Conservation (phyloP, 768 basidiomycete genomes). For the Crepidotus variabilis region DNA sequence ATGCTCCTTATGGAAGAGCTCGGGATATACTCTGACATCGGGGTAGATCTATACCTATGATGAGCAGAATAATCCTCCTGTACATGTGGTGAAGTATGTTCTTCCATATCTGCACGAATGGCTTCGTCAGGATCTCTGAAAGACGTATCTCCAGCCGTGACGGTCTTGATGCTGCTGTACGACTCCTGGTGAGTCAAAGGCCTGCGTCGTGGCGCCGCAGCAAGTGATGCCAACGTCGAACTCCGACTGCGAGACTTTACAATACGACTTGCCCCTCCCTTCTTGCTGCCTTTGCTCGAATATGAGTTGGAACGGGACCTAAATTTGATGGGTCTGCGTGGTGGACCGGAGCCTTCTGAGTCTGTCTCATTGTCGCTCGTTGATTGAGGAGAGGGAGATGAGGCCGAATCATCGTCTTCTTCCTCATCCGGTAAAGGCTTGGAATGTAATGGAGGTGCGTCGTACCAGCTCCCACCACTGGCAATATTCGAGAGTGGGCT, state of each 20-base stretch:
- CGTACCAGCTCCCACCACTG: constrained; percentile 50
- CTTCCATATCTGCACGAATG: constrained; percentile 19
- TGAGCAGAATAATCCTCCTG: constrained; percentile 17
- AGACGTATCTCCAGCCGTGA: constrained; percentile 52
- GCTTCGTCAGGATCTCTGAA: constrained; percentile 27
- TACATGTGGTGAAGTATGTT: constrained; percentile 23
- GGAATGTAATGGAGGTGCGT: constrained; percentile 32
- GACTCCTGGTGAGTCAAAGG: constrained; percentile 48
- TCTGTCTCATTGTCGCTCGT: constrained; percentile 48
- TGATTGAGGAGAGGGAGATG: constrained; percentile 64
- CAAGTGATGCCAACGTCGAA: constrained; percentile 62
- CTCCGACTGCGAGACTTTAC: constrained; percentile 52
- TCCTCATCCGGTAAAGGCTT: constrained; percentile 25
- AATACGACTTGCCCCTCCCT: constrained; percentile 11
- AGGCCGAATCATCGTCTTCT: constrained; percentile 44
- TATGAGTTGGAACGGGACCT: constrained; percentile 4
- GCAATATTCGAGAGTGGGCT: constrained; percentile 65
- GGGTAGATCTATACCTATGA: constrained; percentile 26
- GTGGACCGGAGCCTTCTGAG: constrained; percentile 36
- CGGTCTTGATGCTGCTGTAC: constrained; percentile 67
- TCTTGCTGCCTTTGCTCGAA: constrained; percentile 1
- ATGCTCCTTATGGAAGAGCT: constrained; percentile 16
- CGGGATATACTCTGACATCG: constrained; percentile 24
- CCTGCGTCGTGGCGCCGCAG: constrained; percentile 28
- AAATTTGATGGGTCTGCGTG: constrained; percentile 1